Percentiles rank a stretch among this genome's conserved stretches.
phyloP scores from a whole-genome alignment of 140 eudicot species.

The Cichorium intybus region DNA sequence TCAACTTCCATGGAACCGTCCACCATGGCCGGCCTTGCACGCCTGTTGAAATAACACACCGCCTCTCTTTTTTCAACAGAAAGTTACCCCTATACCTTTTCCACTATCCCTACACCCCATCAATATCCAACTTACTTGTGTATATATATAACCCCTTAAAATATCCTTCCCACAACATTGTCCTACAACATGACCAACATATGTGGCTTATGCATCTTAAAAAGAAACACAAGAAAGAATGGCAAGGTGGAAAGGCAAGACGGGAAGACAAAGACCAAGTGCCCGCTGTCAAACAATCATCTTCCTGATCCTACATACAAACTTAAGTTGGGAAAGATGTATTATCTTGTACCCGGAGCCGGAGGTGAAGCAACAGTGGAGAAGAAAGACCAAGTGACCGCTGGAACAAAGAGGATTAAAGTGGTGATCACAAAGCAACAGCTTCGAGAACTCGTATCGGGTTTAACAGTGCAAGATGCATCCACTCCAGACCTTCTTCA shows the following conservation, averaged over 20 bases:
- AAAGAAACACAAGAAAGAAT: not conserved
- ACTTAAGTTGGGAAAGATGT: slow-evolving; percentile 7
- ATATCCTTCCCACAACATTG: not conserved
- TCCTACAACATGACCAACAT: not conserved
- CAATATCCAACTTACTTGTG: not conserved
- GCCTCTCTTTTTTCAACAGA: not conserved
- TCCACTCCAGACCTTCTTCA: not conserved
- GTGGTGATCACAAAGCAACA: slow-evolving; percentile 17
- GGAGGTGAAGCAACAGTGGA: not conserved
- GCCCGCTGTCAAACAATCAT: too few species aligned
- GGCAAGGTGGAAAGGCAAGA: not conserved
- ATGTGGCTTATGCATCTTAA: not conserved
- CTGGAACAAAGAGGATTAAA: slow-evolving; percentile 1
- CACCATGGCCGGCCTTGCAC: slow-evolving; percentile 11
- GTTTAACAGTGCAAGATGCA: not conserved
- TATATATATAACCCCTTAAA: not conserved
- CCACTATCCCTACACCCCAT: not conserved
- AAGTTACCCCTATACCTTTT: not conserved
- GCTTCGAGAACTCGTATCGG: slow-evolving; percentile 4
- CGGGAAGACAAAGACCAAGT: slow-evolving; percentile 6
- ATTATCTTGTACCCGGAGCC: not conserved
- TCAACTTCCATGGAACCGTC: slow-evolving; percentile 18
- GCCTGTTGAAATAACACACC: slow-evolving; percentile 20
- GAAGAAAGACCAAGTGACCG: not conserved
- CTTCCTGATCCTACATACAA: slow-evolving; percentile 1